These are phyloP conservation scores for Trametes villosa DNA, from an alignment of 768 basidiomycete genomes.

Conservation along the genomic window DNA sequence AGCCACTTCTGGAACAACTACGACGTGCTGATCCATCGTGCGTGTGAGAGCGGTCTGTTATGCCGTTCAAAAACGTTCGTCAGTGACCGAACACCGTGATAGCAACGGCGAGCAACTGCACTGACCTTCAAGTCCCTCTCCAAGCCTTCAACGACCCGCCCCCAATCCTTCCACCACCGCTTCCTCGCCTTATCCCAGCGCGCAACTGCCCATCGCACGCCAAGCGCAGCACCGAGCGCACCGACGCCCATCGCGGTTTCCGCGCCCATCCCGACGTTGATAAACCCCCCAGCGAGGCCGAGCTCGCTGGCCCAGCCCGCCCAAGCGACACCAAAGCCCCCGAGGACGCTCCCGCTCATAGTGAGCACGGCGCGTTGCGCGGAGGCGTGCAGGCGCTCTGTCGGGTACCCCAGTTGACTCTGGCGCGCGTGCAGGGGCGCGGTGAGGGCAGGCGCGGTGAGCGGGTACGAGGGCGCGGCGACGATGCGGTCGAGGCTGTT, in stretches of 20 bases:
- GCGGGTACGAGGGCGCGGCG: constrained; percentile 47
- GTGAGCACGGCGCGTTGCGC: constrained; percentile 62
- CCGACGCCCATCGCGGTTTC: constrained; percentile 65
- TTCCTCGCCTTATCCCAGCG: constrained; percentile 71
- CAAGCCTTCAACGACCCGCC: constrained; percentile 62
- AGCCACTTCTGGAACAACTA: constrained; percentile 53
- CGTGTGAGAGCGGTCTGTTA: constrained; percentile 53
- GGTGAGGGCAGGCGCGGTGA: constrained; percentile 52
- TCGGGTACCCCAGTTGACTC: constrained; percentile 60
- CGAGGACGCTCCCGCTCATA: constrained; percentile 50
- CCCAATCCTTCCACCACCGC: constrained; percentile 72
- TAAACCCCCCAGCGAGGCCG: constrained; percentile 21
- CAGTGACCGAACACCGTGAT: constrained; percentile 2
- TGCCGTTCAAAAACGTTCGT: background rate
- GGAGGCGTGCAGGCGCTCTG: constrained; percentile 61
- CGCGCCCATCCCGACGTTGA: constrained; percentile 52
- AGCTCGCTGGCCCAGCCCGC: constrained; percentile 66
- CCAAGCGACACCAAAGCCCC: constrained; percentile 62
- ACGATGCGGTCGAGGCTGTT: constrained; percentile 62
- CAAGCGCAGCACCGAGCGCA: constrained; percentile 50
- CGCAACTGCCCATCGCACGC: constrained; percentile 65
- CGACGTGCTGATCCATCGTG: constrained; percentile 56
- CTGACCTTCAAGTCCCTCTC: constrained; percentile 66
- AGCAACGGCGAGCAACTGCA: no score
- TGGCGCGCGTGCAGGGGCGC: constrained; percentile 56